These are phyloP conservation scores for Atalantia buxifolia DNA, from an alignment of 345 rosid genomes.

Conservation along the genomic window DNA sequence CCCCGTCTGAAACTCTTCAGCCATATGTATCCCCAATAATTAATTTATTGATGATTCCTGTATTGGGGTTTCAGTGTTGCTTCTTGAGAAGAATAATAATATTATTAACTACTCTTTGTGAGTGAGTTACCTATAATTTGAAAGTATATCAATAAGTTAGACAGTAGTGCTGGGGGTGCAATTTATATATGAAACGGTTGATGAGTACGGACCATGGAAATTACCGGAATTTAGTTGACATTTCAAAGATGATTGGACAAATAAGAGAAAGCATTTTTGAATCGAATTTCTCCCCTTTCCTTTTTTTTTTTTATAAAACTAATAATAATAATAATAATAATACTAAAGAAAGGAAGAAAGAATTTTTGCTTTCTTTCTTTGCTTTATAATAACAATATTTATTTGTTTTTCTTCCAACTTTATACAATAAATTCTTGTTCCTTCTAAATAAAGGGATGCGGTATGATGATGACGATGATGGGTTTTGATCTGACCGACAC, in stretches of 20 bases:
- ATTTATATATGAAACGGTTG: slow-evolving; percentile 39
- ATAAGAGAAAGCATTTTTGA: slow-evolving; percentile 39
- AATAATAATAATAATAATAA: background rate
- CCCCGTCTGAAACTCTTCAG: slow-evolving; percentile 62
- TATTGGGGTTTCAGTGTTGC: background rate
- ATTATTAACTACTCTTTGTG: too few relatives aligned
- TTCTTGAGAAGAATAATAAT: too few relatives aligned
- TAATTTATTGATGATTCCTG: background rate
- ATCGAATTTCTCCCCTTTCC: slow-evolving; percentile 29
- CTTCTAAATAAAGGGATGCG: slow-evolving; percentile 26
- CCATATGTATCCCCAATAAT: slow-evolving; percentile 36
- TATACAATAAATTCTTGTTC: slow-evolving; percentile 5
- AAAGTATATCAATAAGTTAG: background rate
- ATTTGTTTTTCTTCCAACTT: background rate
- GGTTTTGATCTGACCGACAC: slow-evolving; percentile 27
- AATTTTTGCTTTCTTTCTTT: slow-evolving; percentile 10
- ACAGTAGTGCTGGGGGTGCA: background rate
- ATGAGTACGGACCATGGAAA: slow-evolving; percentile 26
- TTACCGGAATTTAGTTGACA: slow-evolving; percentile 54
- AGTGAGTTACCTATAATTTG: background rate
- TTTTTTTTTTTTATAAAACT: background rate
- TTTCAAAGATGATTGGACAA: slow-evolving; percentile 41
- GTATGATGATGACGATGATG: slow-evolving; percentile 19
- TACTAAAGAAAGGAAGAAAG: background rate
- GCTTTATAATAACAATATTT: background rate